Evolutionary conservation across 371 early-diverging fungal species (phyloP), one percentile per base, ranked within the genome.

Genomic region (Actinomortierella ambigua): DNA sequence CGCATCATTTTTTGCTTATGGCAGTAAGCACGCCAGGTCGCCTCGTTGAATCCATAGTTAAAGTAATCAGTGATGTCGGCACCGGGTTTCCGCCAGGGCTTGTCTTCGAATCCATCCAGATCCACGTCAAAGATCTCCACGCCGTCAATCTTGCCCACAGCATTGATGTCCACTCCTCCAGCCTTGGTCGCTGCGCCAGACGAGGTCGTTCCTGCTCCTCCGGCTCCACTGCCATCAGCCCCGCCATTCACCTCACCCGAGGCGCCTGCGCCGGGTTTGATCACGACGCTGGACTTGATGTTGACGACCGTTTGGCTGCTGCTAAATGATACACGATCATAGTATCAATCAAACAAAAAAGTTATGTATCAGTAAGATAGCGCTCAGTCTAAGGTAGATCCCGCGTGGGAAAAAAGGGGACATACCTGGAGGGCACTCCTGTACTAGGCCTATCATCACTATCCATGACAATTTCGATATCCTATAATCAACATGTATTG

Each of bases 1-100:
- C 95, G 79, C 61, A 93, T 59, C 78, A 86, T 82, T 75, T 91
- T 93, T 80, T 99, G 98, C 75, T 93, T 95, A 15, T 82, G 82
- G 64, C 92, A 91, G 78, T 98, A 99, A 15, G 87, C 85, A 61
- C 89, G 84, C 99, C 99, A 99, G 17, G 94, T 94, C 3, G 79
- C 77, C 77, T 99, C 98, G 63, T 94, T 95, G 76, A 99, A 99
- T 7, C 98, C 98, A 80, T 95, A 99, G 75, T 99, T 99, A 81
- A 99, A 99, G 79, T 97, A 99, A 77, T 99, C 99, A 3, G 97
- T 96, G 28, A 98, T 88, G 80, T 99, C 98, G 11, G 96, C 94
- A 53, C 95, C 97, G n/a, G 98, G 98, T 63, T 95, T 95, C 50
- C 94, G 79, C 98, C 99, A 99, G 18, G 98, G 98, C 62, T 98